A percentile compares a stretch with the other conserved stretches of the same genome.
These are phyloP conservation scores for Globisporangium apiculatum DNA, from an alignment of 352 stramenopile species.

Conservation along the genomic window DNA sequence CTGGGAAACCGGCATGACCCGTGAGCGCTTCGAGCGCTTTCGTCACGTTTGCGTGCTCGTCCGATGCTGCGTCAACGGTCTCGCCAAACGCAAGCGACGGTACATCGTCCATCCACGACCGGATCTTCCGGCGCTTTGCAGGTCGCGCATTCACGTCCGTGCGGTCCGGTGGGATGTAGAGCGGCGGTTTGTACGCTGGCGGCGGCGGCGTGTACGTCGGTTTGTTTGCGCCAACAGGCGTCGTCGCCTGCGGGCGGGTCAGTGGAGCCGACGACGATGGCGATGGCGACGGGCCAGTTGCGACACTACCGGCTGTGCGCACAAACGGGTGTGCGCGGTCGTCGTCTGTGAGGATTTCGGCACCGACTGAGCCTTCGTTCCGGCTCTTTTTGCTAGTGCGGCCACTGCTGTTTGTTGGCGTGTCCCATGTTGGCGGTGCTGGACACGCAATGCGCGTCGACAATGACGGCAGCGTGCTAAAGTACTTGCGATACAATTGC, in stretches of 20 bases:
- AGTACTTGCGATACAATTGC: conserved; percentile 80
- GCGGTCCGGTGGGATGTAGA: conserved; percentile 62
- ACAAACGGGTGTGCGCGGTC: conserved; percentile 59
- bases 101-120: conserved; percentile 81
- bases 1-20: conserved; percentile 65
- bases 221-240: conserved; percentile 18
- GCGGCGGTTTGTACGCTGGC: conserved; percentile 63
- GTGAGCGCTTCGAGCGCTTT: conserved; percentile 65
- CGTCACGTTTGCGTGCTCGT: conserved; percentile 50
- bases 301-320: not conserved
- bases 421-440: conserved; percentile 59
- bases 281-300: conserved; percentile 1
- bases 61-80: conserved; percentile 41
- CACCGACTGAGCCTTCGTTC: conserved; percentile 26
- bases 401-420: conserved; percentile 13
- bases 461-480: conserved; percentile 49
- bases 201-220: conserved; percentile 18
- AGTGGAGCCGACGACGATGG: not conserved
- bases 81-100: conserved; percentile 55
- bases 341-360: conserved; percentile 59
- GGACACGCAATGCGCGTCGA: conserved; percentile 39
- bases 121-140: conserved; percentile 81
- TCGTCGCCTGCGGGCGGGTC: conserved; percentile 12
- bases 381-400: conserved; percentile 33
- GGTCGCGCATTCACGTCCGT: conserved; percentile 38